Evolutionary conservation across 495 filamentous ascomycete species (phyloP).

Genomic region (Cercophora scortea): DNA sequence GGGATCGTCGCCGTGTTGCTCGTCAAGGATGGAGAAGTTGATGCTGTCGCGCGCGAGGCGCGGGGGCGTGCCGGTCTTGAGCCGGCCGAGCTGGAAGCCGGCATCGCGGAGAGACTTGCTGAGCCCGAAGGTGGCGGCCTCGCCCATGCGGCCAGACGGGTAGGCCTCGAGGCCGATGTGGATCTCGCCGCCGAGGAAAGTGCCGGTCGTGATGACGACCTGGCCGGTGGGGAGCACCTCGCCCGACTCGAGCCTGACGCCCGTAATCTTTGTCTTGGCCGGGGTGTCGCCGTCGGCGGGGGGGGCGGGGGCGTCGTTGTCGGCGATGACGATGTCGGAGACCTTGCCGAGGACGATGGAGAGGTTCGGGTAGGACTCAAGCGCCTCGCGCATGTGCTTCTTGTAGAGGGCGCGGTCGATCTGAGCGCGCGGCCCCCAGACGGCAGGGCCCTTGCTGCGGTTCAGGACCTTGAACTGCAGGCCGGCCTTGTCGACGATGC

Average conservation of each 20-base stretch:
- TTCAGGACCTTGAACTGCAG: conserved; percentile 89
- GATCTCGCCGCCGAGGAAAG: conserved; percentile 93
- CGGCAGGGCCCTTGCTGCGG: conserved; percentile 81
- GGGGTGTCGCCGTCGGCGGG: conserved; percentile 39
- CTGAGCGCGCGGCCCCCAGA: conserved; percentile 95
- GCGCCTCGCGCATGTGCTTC: conserved; percentile 84
- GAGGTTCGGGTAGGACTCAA: conserved; percentile 66
- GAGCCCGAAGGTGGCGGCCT: conserved; percentile 86
- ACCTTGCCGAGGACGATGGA: conserved; percentile 79
- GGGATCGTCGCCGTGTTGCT: conserved; percentile 75
- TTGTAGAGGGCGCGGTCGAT: conserved; percentile 90
- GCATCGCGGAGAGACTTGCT: conserved; percentile 86
- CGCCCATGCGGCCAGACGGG: conserved; percentile 87
- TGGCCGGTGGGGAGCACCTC: conserved; percentile 72
- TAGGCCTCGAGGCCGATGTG: conserved; percentile 82
- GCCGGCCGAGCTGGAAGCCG: conserved; percentile 80
- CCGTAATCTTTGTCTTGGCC: conserved; percentile 67
- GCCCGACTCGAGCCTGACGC: conserved; percentile 82
- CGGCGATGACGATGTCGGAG: conserved; percentile 75
- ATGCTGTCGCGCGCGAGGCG: conserved; percentile 78
- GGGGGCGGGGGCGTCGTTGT: conserved; percentile 38
- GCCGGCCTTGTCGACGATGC: conserved; percentile 89
- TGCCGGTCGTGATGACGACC: conserved; percentile 93
- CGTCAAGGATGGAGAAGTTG: conserved; percentile 61
- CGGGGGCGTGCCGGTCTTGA: conserved; percentile 95